Conservation (phyloP, 345 rosid genomes). For the Boechera divaricarpa region DNA sequence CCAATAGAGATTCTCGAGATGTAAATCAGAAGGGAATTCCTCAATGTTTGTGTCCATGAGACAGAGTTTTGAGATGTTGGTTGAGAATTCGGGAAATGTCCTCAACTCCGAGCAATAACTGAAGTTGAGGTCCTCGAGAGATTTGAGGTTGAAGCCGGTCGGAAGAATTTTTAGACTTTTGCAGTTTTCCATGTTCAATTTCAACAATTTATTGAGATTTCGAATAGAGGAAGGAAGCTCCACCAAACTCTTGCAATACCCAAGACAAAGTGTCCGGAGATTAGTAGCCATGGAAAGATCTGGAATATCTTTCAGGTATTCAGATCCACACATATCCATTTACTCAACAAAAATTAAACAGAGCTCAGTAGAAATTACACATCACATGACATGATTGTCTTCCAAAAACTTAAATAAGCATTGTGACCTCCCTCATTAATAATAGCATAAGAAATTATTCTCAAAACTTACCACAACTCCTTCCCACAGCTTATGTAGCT, state of each 20-base stretch:
- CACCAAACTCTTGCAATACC: not conserved
- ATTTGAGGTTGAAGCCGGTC: not conserved
- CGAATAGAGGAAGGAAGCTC: not conserved
- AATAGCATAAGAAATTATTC: not conserved
- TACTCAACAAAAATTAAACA: not conserved
- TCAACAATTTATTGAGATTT: not conserved
- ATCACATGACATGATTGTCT: not conserved
- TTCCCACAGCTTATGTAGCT: slow-evolving; percentile 1
- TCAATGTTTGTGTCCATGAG: not conserved
- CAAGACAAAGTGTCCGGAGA: not conserved
- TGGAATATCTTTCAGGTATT: not conserved
- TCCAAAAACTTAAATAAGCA: not conserved
- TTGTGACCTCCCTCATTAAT: not conserved
- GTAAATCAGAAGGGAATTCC: slow-evolving; percentile 23
- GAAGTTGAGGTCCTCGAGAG: accelerated
- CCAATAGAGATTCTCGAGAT: too few relatives aligned
- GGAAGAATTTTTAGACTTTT: not conserved
- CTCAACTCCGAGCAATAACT: not conserved
- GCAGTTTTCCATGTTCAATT: not conserved
- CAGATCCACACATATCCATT: not conserved
- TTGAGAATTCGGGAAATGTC: not conserved
- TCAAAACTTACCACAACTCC: slow-evolving; percentile 14
- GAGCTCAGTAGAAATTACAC: not conserved
- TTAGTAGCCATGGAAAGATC: not conserved
- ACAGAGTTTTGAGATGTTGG: not conserved